A percentile compares a stretch with the other conserved stretches of the same genome.
phyloP scores from a whole-genome alignment of 2,329 filamentous ascomycete genomes.

The Colletotrichum echinochloae region DNA sequence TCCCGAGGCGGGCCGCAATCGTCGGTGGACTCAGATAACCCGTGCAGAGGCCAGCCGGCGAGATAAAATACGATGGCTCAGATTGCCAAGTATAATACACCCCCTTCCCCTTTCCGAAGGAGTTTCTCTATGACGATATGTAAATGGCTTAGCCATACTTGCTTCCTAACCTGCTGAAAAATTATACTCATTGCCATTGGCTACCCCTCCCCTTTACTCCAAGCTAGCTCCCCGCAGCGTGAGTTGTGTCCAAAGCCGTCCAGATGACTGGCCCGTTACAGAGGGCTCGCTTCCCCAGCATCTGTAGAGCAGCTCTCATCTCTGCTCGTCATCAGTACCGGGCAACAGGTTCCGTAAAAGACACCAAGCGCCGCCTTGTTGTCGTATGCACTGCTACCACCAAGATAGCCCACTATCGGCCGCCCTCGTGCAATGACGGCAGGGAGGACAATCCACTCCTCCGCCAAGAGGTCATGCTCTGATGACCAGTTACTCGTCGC shows the following conservation, averaged over 20 bases:
- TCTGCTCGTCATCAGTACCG: background rate
- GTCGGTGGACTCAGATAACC: slow-evolving; percentile 5
- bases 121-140: background rate
- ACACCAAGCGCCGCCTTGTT: background rate
- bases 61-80: background rate
- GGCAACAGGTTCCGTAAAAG: background rate
- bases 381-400: background rate
- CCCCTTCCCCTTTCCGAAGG: background rate
- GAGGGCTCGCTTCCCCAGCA: slow-evolving; percentile 8
- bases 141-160: background rate
- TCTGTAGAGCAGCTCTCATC: background rate
- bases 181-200: background rate
- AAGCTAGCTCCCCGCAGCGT: background rate
- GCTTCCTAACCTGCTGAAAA: background rate
- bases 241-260: background rate
- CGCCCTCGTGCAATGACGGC: slow-evolving; percentile 32
- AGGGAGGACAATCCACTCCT: slow-evolving; percentile 45
- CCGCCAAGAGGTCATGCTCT: slow-evolving; percentile 43
- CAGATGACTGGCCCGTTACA: slow-evolving; percentile 15
- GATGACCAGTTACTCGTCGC: slow-evolving; percentile 39
- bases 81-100: slow-evolving; percentile 11
- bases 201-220: background rate
- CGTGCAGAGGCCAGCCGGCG: background rate
- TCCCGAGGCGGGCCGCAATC: background rate
- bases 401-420: background rate